Percentiles rank a stretch among this genome's conserved stretches.
Evolutionary conservation across 306 rosid genomes (phyloP).

Genomic region (Acmispon strigosus): DNA sequence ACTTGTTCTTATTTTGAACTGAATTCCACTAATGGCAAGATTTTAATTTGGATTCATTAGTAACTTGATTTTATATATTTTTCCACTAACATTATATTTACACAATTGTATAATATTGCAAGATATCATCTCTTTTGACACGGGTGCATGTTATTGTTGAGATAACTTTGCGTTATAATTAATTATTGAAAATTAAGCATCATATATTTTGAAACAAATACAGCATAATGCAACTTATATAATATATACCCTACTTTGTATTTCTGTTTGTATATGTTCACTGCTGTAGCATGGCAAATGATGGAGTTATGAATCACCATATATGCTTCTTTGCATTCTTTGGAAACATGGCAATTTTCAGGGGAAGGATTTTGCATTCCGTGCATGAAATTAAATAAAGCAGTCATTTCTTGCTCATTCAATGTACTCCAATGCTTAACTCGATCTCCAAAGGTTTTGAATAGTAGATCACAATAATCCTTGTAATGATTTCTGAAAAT

Average conservation of each 20-base stretch:
- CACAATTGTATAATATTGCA: no score
- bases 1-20: neutral
- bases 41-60: neutral
- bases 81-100: no score
- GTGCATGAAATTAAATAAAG: slow-evolving; percentile 15
- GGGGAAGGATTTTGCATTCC: slow-evolving; percentile 15
- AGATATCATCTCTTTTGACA: no score
- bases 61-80: no score
- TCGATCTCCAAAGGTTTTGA: slow-evolving; percentile 32
- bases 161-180: no score
- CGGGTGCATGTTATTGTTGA: no score
- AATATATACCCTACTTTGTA: slow-evolving; percentile 10
- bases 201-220: no score
- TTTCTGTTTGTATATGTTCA: slow-evolving; percentile 21
- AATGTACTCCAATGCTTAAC: slow-evolving; percentile 40
- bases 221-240: no score
- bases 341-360: neutral
- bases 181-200: no score
- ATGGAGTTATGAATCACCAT: slow-evolving; percentile 22
- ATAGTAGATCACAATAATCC: slow-evolving; percentile 27
- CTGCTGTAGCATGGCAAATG: slow-evolving; percentile 30
- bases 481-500: slow-evolving; percentile 26
- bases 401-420: slow-evolving; percentile 23
- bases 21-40: neutral
- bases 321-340: slow-evolving; percentile 32